These are phyloP conservation scores for Boletellus emodensis DNA, from an alignment of 768 basidiomycete genomes.

Conservation along the genomic window DNA sequence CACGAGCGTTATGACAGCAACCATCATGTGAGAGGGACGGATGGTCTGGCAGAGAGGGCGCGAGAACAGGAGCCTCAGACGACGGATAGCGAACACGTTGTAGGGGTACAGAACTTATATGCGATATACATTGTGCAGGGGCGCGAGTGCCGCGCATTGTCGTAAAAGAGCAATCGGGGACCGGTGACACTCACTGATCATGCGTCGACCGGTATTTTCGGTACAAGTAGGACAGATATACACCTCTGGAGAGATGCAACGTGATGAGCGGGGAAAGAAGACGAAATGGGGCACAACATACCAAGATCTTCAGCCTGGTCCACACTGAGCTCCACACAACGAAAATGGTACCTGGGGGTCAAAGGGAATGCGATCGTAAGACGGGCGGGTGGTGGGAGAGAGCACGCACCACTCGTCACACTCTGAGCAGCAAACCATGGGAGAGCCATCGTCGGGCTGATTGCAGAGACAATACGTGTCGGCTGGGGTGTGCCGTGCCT, in stretches of 20 bases:
- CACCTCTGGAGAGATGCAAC: conserved; percentile 40
- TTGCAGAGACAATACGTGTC: conserved; percentile 55
- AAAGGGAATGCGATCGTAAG: conserved; percentile 4
- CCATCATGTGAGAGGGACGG: conserved; percentile 24
- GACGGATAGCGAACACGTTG: conserved; percentile 33
- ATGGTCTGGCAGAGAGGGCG: conserved; percentile 34
- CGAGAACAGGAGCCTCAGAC: conserved; percentile 30
- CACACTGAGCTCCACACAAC: conserved; percentile 62
- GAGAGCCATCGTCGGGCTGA: conserved; percentile 69
- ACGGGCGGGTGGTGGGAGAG: neutral
- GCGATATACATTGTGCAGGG: conserved; percentile 34
- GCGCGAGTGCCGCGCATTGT: conserved; percentile 21
- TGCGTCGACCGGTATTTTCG: conserved; percentile 56
- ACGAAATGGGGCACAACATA: conserved; percentile 38
- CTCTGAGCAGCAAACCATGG: conserved; percentile 72
- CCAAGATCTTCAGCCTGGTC: conserved; percentile 74
- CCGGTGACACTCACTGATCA: conserved; percentile 71
- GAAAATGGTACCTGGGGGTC: conserved; percentile 73
- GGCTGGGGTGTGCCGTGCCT: conserved; percentile 8
- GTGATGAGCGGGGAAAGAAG: conserved; percentile 11
- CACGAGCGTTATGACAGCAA: conserved; percentile 33
- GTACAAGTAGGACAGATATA: conserved; percentile 58
- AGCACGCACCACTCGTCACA: conserved; percentile 67
- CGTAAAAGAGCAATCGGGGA: conserved; percentile 28
- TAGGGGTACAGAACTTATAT: conserved; percentile 34